Base-by-base conservation (phyloP, 2,329 filamentous ascomycete genomes). In the Botrytis sinoallii region DNA sequence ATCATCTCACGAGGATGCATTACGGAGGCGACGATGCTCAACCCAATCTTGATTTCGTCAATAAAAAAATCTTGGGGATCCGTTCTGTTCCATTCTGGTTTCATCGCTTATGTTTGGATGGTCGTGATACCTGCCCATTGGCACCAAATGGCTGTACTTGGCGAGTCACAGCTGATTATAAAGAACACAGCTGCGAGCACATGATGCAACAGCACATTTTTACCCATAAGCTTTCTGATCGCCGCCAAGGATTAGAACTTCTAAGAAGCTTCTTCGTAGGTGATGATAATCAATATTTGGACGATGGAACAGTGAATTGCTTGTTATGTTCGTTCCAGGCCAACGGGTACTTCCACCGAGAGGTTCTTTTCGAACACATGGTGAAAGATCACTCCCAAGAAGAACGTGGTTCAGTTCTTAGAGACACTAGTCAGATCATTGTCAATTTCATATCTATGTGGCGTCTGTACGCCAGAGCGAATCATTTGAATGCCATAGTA, bases 271-370 rank as follows among this genome's bases (percentile, higher is more conserved):
- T 42, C 38, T 29, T 63, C 1, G 0, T 0, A 16, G 3, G 6
- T 9, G 0, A 5, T 8, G 1, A 6, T 0, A 4, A 1, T 8
- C 1, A 0, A 25, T 29, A 4, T 0, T 14, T 63, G 25, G 25
- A 29, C 25, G 1, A 10, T 9, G 38, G 38, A 2, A 1, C 12
- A 1, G 42, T 0, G 0, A 18, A 42, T n/a, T 63, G 35, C 10
- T n/a, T 63, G 60, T 4, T 63, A 8, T 63, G 60, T 29, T 63
- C 14, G 20, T 63, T 63, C 35, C 35, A 25, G 12, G 22, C 6
- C 20, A 18, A 0, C 10, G 35, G 59, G 5, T 9, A 1, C 9
- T 12, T n/a, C 12, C 35, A n/a, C 35, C 22, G 12, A 18, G 35
- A 63, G 22, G 0, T 42, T 16, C 3, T 42, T 1, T 4, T 42